phyloP scores from a whole-genome alignment of 2,329 filamentous ascomycete genomes.

The Diaporthe australafricana region DNA sequence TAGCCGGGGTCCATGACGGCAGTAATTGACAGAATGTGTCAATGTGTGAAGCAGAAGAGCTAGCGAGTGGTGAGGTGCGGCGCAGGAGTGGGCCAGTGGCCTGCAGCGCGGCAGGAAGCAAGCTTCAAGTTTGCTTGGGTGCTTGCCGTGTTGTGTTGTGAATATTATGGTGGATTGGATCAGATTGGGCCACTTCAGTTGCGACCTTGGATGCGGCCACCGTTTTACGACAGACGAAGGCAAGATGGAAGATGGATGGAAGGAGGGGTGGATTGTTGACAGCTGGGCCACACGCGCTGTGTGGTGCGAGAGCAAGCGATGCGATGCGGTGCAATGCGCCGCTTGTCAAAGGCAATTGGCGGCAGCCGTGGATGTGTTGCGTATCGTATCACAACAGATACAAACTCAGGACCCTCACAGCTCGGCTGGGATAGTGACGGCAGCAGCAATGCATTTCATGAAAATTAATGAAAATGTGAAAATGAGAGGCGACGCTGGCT shows the following conservation, averaged over 20 bases:
- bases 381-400: constrained; percentile 34
- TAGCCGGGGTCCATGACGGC: constrained; percentile 86
- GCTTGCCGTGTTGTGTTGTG: constrained; percentile 4
- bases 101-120: constrained; percentile 13
- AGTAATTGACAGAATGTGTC: constrained; percentile 12
- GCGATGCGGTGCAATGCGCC: constrained; percentile 2
- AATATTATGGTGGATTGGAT: constrained; percentile 1
- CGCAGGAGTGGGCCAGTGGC: constrained; percentile 16
- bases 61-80: constrained; percentile 22
- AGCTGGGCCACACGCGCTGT: constrained; percentile 26
- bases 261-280: constrained; percentile 32
- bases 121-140: constrained; percentile 6
- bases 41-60: constrained; percentile 26
- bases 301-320: neutral
- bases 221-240: constrained; percentile 33
- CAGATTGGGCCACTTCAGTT: constrained; percentile 23
- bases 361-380: constrained; percentile 6
- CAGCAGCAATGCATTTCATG: constrained; percentile 35
- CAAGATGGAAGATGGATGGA: neutral
- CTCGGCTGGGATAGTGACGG: constrained; percentile 29
- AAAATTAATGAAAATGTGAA: constrained; percentile 11
- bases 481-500: constrained; percentile 12
- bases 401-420: constrained; percentile 27
- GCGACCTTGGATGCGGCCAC: constrained; percentile 1
- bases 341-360: neutral